Evolutionary conservation across 140 eudicot genomes (phyloP), one percentile per base, ranked within the genome.

Genomic region (Oenanthe javanica): DNA sequence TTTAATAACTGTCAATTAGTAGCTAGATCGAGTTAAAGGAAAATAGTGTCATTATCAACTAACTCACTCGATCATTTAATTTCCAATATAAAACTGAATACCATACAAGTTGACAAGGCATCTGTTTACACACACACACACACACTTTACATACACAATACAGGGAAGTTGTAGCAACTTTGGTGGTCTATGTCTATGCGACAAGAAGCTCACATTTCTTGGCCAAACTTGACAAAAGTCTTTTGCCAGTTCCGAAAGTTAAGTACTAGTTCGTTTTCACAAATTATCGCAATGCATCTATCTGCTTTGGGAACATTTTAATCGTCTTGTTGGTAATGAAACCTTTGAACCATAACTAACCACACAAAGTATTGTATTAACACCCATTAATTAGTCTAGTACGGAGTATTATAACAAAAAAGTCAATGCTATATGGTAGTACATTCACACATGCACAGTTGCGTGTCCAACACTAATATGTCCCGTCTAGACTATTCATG

Each of bases 191-290:
- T 3, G 54, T 74, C 52, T 8, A 2, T 3, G 54, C 52, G 77
- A 73, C 77, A 73, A 46, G 59, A 47, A 74, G 77, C 77, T 74
- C 77, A 11, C 19, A 74, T 74, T 46, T 74, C 77, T 11, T 6
- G 4, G 73, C 0, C 14, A n/a, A 73, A 45, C 19, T 73, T 73
- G 31, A 2, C 77, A 23, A 74, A 74, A 74, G 77, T 74, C 77
- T 74, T 47, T 74, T 74, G 13, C 77, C 77, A n/a, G 57, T 74
- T 47, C 77, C 77, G 77, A 74, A 74, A 74, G 77, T 74, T 74
- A 73, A 45, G 77, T 36, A 2, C 36, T 36, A 36, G 40, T 46
- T 59, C n/a, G 3, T 59, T 42, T 36, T 46, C 21, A 43, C 40
- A 45, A n/a, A n/a, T 18, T 70, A 70, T 15, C 48, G 19, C 50